phyloP scores from a whole-genome alignment of 2,329 filamentous ascomycete genomes.

The Neoscytalidium dimidiatum region DNA sequence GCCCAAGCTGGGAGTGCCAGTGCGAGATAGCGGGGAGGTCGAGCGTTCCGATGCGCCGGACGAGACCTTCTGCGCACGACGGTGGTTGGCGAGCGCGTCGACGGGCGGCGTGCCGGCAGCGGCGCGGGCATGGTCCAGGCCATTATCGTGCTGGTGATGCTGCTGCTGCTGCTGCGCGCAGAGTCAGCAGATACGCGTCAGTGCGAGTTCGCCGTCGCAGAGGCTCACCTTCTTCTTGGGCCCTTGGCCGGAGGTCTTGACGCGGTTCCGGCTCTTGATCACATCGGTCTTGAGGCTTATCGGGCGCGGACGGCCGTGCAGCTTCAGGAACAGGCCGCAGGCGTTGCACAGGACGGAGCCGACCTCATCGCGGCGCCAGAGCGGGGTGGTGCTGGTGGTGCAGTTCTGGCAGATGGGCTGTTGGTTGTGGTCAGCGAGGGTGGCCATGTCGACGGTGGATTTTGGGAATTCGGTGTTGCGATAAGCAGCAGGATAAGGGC shows the following conservation, averaged over 20 bases:
- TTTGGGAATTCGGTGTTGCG: conserved; percentile 31
- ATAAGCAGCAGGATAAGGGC: conserved; percentile 54
- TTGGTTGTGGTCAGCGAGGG: conserved; percentile 39
- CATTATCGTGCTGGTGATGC: conserved; percentile 47
- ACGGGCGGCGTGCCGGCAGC: conserved; percentile 44
- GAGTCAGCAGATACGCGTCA: background rate
- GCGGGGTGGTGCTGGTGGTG: conserved; percentile 87
- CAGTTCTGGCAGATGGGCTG: conserved; percentile 98
- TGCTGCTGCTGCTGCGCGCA: conserved; percentile 23
- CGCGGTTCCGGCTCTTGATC: conserved; percentile 98
- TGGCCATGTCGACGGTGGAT: conserved; percentile 18
- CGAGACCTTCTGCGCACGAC: conserved; percentile 69
- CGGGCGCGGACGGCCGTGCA: conserved; percentile 88
- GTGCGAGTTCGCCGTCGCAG: background rate
- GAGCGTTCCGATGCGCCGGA: conserved; percentile 74
- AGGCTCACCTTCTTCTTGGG: conserved; percentile 77
- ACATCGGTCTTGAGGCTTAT: conserved; percentile 98
- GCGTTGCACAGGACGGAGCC: conserved; percentile 97
- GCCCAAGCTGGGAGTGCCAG: conserved; percentile 74
- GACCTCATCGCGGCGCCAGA: conserved; percentile 96
- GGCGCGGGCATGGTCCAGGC: conserved; percentile 44
- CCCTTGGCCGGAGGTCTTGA: conserved; percentile 82
- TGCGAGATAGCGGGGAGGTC: conserved; percentile 78
- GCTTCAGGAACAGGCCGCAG: conserved; percentile 94
- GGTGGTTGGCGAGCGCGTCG: conserved; percentile 56